Conservation (phyloP, 2,329 filamentous ascomycete species). For the Podosphaera fusca region DNA sequence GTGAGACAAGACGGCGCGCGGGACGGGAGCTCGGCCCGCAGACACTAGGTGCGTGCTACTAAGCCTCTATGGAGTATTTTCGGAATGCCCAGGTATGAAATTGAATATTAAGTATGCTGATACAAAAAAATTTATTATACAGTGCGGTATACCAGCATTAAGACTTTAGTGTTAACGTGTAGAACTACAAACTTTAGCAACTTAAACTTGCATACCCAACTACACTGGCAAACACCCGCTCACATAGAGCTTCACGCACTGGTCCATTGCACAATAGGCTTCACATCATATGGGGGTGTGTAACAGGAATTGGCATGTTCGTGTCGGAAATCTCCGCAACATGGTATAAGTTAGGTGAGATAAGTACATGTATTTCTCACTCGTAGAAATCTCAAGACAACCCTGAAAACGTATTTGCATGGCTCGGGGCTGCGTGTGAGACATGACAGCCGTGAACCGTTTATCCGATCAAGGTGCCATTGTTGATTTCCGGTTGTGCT, state of each 20-base stretch:
- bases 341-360: neutral
- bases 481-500: neutral
- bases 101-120: neutral
- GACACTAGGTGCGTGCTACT: neutral
- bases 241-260: neutral
- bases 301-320: neutral
- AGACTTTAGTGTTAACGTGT: too few species aligned
- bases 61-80: neutral
- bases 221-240: neutral
- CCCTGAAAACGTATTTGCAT: too few species aligned
- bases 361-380: neutral
- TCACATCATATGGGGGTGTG: neutral
- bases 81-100: neutral
- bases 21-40: neutral
- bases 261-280: neutral
- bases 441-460: neutral
- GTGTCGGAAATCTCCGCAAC: neutral
- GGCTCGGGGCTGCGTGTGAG: too few species aligned
- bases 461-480: neutral
- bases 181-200: too few species aligned
- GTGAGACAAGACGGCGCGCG: neutral
- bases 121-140: too few species aligned
- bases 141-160: too few species aligned
- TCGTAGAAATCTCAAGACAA: neutral
- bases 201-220: too few species aligned